These are phyloP conservation scores for Candida anutae DNA, from an alignment of 1,139 yeast species.

Conservation along the genomic window DNA sequence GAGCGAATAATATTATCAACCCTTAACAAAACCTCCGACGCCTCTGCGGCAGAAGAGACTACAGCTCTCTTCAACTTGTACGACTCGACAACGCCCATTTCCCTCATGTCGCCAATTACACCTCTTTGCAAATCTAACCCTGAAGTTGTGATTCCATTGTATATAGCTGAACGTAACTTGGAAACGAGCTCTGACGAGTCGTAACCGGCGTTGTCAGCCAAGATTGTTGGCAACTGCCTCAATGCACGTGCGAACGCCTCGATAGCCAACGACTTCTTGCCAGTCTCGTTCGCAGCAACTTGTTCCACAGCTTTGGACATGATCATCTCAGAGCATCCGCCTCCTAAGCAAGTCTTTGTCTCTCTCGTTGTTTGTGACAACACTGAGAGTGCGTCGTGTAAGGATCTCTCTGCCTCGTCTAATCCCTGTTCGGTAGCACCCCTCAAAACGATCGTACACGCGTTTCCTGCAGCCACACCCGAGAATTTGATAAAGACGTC, in stretches of 20 bases:
- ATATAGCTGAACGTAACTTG: conserved; percentile 84
- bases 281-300: conserved; percentile 87
- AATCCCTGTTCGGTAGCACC: conserved; percentile 96
- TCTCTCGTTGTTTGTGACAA: conserved; percentile 91
- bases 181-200: conserved; percentile 92
- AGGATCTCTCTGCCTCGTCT: conserved; percentile 95
- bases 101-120: conserved; percentile 86
- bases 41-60: conserved; percentile 94
- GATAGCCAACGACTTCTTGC: conserved; percentile 89
- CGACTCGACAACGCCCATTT: conserved; percentile 85
- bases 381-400: conserved; percentile 95
- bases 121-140: conserved; percentile 88
- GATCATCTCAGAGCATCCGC: conserved; percentile 96
- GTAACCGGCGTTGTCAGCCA: conserved; percentile 95
- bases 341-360: conserved; percentile 94
- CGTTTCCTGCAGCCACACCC: conserved; percentile 93
- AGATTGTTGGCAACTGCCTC: conserved; percentile 89
- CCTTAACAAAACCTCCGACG: conserved; percentile 89
- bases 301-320: conserved; percentile 98
- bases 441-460: conserved; percentile 91
- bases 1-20: conserved; percentile 96
- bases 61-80: conserved; percentile 89
- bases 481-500: conserved; percentile 79
- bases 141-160: conserved; percentile 85
- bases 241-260: conserved; percentile 92